Conservation (phyloP, 1,139 yeast genomes). For the Yamadazyma atmosphaerica region DNA sequence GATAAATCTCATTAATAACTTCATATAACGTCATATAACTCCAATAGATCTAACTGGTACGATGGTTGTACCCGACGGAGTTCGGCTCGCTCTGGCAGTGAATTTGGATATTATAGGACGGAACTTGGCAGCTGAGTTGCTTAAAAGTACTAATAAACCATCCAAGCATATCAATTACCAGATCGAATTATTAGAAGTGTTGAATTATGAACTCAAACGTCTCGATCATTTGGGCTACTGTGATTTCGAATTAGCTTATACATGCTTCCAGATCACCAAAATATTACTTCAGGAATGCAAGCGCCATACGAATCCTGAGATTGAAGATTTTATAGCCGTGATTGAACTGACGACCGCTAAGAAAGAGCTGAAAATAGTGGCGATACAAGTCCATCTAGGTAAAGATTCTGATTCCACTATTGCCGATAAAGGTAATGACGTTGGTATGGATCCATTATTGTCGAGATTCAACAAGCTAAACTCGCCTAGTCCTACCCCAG, state of each 20-base stretch:
- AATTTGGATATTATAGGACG: not conserved
- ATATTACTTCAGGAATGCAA: conserved; percentile 18
- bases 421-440: conserved; percentile 14
- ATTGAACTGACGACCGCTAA: conserved; percentile 24
- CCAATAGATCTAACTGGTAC: no score
- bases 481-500: not conserved
- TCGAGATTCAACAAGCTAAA: conserved; percentile 21
- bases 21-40: not conserved
- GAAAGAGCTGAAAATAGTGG: conserved; percentile 15
- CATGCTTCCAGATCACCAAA: conserved; percentile 22
- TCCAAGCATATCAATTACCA: conserved; percentile 26
- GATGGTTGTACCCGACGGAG: conserved; percentile 9
- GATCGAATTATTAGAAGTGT: conserved; percentile 35
- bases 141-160: conserved; percentile 9
- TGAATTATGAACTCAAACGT: conserved; percentile 32
- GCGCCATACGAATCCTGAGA: conserved; percentile 14
- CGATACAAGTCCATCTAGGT: conserved; percentile 5
- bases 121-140: conserved; percentile 7
- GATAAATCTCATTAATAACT: not conserved
- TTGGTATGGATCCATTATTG: no score
- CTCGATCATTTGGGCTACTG: conserved; percentile 31
- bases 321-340: conserved; percentile 20
- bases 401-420: not conserved
- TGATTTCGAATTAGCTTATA: conserved; percentile 40
- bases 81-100: conserved; percentile 4